Percentiles rank a stretch among this genome's conserved stretches.
phyloP scores from a whole-genome alignment of 2,329 filamentous ascomycete species.

The Immersiporthe knoxdaviesiana region DNA sequence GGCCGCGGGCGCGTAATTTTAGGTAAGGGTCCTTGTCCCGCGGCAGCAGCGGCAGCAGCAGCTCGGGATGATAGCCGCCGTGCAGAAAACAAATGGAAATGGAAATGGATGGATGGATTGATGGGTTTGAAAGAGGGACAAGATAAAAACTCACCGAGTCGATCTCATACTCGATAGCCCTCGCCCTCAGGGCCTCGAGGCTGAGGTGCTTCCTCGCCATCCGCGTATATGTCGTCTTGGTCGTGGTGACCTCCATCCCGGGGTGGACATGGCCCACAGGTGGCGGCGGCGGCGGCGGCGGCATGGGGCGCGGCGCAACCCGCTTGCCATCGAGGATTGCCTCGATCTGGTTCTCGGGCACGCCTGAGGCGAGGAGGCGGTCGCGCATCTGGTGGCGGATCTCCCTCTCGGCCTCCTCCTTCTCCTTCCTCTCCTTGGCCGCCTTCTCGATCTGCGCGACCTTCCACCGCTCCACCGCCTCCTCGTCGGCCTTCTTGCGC shows the following conservation, averaged over 20 bases:
- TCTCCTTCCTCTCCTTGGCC: conserved; percentile 51
- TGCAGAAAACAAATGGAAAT: background rate
- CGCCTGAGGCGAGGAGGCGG: conserved; percentile 60
- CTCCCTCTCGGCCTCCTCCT: conserved; percentile 55
- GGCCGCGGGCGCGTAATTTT: background rate
- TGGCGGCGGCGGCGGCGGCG: conserved; percentile 3
- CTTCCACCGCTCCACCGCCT: conserved; percentile 57
- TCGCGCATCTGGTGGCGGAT: conserved; percentile 61
- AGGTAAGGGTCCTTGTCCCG: background rate
- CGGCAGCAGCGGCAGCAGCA: too few relatives aligned
- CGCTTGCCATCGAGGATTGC: conserved; percentile 63
- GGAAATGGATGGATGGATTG: too few relatives aligned
- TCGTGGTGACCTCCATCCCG: conserved; percentile 12
- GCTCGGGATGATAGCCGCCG: background rate
- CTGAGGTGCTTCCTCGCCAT: conserved; percentile 66
- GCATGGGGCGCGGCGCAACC: conserved; percentile 36
- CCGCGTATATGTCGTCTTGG: conserved; percentile 59
- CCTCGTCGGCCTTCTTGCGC: conserved; percentile 51
- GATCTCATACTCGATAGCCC: conserved; percentile 60
- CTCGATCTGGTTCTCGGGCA: conserved; percentile 61
- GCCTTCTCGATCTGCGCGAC: conserved; percentile 51
- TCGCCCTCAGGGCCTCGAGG: conserved; percentile 61
- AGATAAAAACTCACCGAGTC: conserved; percentile 55
- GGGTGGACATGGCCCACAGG: conserved; percentile 1
- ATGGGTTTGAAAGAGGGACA: background rate